Base-by-base conservation (phyloP, 345 rosid genomes). In the Cardiospermum halicacabum region DNA sequence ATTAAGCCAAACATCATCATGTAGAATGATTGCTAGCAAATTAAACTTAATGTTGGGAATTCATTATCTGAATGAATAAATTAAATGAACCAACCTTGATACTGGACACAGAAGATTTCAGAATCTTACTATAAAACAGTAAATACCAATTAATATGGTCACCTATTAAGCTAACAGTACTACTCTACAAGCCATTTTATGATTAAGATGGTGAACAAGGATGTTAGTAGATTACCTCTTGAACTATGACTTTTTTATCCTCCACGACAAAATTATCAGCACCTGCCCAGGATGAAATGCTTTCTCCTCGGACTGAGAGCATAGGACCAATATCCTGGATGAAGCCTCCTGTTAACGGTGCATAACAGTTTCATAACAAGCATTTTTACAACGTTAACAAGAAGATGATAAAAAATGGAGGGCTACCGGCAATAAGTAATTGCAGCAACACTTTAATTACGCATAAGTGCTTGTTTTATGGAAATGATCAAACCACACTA, bases 231-330 rank as follows among this genome's bases (percentile, higher is more conserved):
- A 32, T 53, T 78, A 90, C 98, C 92, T 90, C 91, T 7, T 74
- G 82, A 67, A 67, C 48, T 12, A 80, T 75, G 62, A 72, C 43
- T 53, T 80, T 43, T 62, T 74, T 76, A 26, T 88, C 95, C 54
- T 88, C 90, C 45, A 90, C 79, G 12, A 78, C 10, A 56, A 93
- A 90, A 66, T 81, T 85, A 42, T 85, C 92, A 67, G 84, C 86
- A 51, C 77, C 74, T 75, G 69, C 73, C 97, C 87, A 88, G 19
- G 95, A 85, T n/a, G 89, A 25, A 56, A 84, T 69, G 62, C 82
- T 69, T 70, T 94, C 96, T 27, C 95, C 96, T 56, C 82, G 84
- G 22, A 79, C 85, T 4, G 85, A 79, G 63, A 94, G 82, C 92
- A 91, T 67, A 28, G 88, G 72, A 39, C 85, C 84, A 31, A 82